Base-by-base conservation (phyloP, 2,329 filamentous ascomycete genomes). In the Macrophomina phaseolina region DNA sequence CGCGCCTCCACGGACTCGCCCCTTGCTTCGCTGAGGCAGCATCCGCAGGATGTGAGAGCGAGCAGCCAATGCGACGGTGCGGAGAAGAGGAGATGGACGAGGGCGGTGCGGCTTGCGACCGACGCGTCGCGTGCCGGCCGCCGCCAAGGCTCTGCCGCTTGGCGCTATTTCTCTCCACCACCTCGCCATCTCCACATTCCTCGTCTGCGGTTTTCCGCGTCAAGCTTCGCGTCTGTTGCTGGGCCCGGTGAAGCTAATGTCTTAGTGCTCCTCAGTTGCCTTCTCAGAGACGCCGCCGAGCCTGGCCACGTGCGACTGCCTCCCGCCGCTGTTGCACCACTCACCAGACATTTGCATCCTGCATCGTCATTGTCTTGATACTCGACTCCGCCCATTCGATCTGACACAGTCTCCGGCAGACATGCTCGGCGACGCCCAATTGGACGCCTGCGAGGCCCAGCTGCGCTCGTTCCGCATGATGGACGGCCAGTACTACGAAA, bases 371-470 rank as follows among this genome's bases (percentile, higher is more conserved):
- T 46, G 23, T 23, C 40, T 28, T n/a, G 16, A 46, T 48, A 18
- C 8, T 3, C 18, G n/a, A 4, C 14, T 16, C 30, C 5, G 3
- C 6, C 12, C 18, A n/a, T 8, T 38, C 52, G 18, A 36, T 38
- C 16, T 58, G 36, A 23, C 7, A 18, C 32, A 14, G n/a, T 5
- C 5, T 34, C 16, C 48, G 6, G 9, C n/a, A 28, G 56, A 30
- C 42, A 68, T 68, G 67, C 51, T 67, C 3, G 46, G 45, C 23
- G 67, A 67, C 56, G 56, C 56, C 23, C 53, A 63, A 32, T 30
- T 68, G 42, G 67, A 68, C 28, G 64, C 56, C 18, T 46, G 66
- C 38, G 64, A 67, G 49, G 56, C 56, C 14, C 64, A 68, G 23
- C 16, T 67, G 28, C 62, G 51, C 23, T 60, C 53, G 38, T 63